phyloP scores from a whole-genome alignment of 768 basidiomycete species.

The Hygrocybe coccinea region DNA sequence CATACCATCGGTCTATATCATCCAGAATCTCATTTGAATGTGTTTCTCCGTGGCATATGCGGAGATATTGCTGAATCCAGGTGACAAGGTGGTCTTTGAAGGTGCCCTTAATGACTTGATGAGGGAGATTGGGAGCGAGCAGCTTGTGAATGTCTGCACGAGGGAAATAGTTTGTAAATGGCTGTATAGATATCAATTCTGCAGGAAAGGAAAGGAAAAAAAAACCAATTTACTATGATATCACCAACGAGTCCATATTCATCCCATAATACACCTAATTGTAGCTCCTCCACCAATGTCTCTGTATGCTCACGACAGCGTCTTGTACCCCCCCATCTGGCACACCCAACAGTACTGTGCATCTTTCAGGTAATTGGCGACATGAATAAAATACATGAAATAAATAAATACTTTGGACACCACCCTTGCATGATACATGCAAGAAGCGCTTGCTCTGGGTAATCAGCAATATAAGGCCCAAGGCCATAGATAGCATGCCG shows the following conservation, averaged over 20 bases:
- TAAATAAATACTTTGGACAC: conserved; percentile 30
- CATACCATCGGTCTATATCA: conserved; percentile 25
- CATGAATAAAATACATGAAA: conserved; percentile 2
- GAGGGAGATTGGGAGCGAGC: conserved; percentile 29
- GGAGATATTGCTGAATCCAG: conserved; percentile 29
- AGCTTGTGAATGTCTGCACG: conserved; percentile 33
- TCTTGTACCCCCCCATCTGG: conserved; percentile 20
- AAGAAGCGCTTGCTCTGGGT: conserved; percentile 34
- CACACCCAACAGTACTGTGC: conserved; percentile 18
- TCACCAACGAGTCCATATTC: conserved; percentile 30
- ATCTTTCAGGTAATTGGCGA: conserved; percentile 16
- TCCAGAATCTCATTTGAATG: conserved; percentile 21
- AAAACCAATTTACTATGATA: conserved; percentile 25
- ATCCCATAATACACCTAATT: conserved; percentile 24
- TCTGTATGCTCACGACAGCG: conserved; percentile 20
- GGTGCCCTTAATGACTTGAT: conserved; percentile 34
- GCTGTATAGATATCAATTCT: neutral
- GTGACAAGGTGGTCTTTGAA: conserved; percentile 38
- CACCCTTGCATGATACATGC: conserved; percentile 32
- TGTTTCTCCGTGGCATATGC: conserved; percentile 10
- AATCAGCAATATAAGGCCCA: conserved; percentile 37
- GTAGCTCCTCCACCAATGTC: conserved; percentile 14
- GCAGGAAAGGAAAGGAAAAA: neutral
- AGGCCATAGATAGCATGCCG: conserved; percentile 27
- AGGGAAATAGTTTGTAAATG: conserved; percentile 23